phyloP scores from a whole-genome alignment of 768 basidiomycete species.

The Auricularia sp. region DNA sequence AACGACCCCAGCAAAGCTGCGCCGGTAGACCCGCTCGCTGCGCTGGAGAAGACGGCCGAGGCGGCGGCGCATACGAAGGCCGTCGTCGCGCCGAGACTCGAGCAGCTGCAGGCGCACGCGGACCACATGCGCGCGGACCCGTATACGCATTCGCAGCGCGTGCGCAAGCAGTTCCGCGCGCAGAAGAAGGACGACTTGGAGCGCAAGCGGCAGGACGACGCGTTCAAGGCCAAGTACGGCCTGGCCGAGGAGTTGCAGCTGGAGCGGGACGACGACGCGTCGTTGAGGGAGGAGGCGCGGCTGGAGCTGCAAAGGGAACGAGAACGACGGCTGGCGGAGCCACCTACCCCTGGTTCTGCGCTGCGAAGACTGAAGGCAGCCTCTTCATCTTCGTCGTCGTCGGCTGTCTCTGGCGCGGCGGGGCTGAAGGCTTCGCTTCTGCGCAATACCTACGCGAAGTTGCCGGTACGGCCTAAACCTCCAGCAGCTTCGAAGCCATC shows the following conservation, averaged over 20 bases:
- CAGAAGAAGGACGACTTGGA: constrained; percentile 74
- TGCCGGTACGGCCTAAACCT: neutral
- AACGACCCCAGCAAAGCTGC: constrained; percentile 49
- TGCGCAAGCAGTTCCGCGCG: constrained; percentile 74
- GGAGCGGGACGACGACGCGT: constrained; percentile 50
- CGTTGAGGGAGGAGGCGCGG: constrained; percentile 47
- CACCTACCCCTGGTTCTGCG: constrained; percentile 11
- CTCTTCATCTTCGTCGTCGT: neutral
- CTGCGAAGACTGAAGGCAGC: neutral
- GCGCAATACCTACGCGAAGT: constrained; percentile 3
- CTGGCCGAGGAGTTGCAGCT: constrained; percentile 61
- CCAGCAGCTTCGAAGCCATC: constrained; percentile 1
- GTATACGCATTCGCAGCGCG: constrained; percentile 62
- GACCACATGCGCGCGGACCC: constrained; percentile 80
- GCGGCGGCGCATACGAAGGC: constrained; percentile 63
- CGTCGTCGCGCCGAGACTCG: constrained; percentile 71
- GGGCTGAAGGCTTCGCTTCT: constrained; percentile 5
- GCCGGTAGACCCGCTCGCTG: constrained; percentile 75
- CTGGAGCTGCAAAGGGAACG: constrained; percentile 50
- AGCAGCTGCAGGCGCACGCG: constrained; percentile 66
- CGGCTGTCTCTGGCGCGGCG: constrained; percentile 2
- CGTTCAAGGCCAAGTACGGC: constrained; percentile 64
- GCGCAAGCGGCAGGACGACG: constrained; percentile 60
- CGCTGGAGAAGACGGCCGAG: constrained; percentile 80
- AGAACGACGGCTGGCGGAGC: constrained; percentile 34